Conservation (phyloP, 2,329 filamentous ascomycete genomes). For the Amauroascus verrucosus region DNA sequence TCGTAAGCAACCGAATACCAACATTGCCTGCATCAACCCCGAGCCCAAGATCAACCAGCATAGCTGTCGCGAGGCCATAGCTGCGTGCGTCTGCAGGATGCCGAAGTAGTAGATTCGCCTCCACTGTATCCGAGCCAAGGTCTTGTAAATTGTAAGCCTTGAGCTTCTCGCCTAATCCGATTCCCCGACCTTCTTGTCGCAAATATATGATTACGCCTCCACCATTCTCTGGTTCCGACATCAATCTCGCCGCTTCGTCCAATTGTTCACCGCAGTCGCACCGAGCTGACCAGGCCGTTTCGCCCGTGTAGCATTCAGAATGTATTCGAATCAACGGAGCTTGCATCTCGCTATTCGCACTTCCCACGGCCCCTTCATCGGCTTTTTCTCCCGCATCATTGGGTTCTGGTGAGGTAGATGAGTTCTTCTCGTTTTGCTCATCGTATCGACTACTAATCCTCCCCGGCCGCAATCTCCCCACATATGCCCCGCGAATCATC, state of each 20-base stretch:
- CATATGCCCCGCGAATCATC: conserved; percentile 90
- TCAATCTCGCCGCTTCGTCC: conserved; percentile 87
- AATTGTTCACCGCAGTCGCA: conserved; percentile 98
- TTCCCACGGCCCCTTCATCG: conserved; percentile 5
- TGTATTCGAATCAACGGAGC: conserved; percentile 85
- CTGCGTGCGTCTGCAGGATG: conserved; percentile 92
- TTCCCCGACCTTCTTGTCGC: conserved; percentile 89
- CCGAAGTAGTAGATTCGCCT: conserved; percentile 80
- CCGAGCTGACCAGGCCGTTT: conserved; percentile 94
- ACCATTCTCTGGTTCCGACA: conserved; percentile 44
- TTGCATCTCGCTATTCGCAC: background rate
- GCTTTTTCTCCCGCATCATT: conserved; percentile 13
- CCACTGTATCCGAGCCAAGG: conserved; percentile 91
- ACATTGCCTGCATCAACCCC: conserved; percentile 51
- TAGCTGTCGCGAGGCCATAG: conserved; percentile 93
- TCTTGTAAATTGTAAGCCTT: conserved; percentile 98
- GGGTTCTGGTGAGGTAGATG: conserved; percentile 14
- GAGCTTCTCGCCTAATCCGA: conserved; percentile 86
- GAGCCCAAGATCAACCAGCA: conserved; percentile 74
- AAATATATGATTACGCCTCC: conserved; percentile 94
- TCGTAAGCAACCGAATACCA: conserved; percentile 70
- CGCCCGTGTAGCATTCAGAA: conserved; percentile 95
- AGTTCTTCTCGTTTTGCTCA: conserved; percentile 18
- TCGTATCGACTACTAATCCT: conserved; percentile 63
- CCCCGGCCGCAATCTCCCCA: conserved; percentile 75